These are phyloP conservation scores for Pouteria glomerata DNA, from an alignment of 148 eudicot genomes.

Conservation along the genomic window DNA sequence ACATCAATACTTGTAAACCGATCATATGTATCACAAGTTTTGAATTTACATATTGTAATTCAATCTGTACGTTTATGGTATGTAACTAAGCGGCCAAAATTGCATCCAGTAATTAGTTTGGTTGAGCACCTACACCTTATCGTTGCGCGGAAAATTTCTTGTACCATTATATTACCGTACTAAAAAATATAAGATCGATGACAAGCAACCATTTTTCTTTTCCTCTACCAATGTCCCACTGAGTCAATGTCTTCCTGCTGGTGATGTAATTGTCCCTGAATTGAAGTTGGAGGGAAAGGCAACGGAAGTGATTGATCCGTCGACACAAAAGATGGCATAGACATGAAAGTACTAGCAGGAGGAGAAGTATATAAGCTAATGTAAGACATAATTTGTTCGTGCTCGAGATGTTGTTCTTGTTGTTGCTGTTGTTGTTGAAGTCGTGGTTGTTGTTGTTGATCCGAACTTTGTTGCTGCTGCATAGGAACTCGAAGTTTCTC, in stretches of 20 bases:
- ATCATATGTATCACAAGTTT: no score
- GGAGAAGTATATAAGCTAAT: conserved; percentile 41
- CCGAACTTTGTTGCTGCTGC: conserved; percentile 22
- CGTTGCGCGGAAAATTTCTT: background rate
- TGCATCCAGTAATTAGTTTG: no score
- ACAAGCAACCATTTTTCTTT: background rate
- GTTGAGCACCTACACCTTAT: no score
- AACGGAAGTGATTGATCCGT: conserved; percentile 36
- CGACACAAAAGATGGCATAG: conserved; percentile 34
- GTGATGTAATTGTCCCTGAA: conserved; percentile 16
- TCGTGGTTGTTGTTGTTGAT: conserved; percentile 23
- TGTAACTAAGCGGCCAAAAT: no score
- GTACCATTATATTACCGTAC: background rate
- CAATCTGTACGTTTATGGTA: no score
- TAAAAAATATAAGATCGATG: background rate
- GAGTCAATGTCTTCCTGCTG: conserved; percentile 31
- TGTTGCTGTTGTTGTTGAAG: conserved; percentile 19
- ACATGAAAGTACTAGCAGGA: conserved; percentile 28
- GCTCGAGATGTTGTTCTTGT: conserved; percentile 23
- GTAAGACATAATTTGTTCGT: conserved; percentile 29
- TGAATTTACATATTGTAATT: no score
- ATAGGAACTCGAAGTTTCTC: conserved; percentile 62
- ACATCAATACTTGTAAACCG: no score
- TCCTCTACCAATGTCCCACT: conserved; percentile 22
- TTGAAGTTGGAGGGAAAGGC: conserved; percentile 35